Evolutionary conservation across 352 stramenopile species (phyloP).

Genomic region (Phytophthora meadii): DNA sequence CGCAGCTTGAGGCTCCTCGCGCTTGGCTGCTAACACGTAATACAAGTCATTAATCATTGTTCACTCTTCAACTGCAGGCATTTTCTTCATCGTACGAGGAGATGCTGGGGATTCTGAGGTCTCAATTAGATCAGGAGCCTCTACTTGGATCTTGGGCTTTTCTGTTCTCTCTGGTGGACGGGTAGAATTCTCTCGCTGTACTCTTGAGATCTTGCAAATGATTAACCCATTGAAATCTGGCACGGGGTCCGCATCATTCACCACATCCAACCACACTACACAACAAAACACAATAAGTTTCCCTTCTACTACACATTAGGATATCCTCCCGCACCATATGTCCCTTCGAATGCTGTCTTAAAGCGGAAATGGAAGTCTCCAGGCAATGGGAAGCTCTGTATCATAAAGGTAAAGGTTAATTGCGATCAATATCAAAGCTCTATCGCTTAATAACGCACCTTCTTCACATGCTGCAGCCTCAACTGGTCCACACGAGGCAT

Average conservation of each 20-base stretch:
- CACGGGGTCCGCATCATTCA: conserved; percentile 73
- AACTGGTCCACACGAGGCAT: conserved; percentile 81
- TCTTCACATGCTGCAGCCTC: conserved; percentile 81
- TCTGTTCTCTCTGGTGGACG: conserved; percentile 48
- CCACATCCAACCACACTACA: conserved; percentile 83
- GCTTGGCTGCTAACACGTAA: conserved; percentile 45
- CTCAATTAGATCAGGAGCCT: conserved; percentile 77
- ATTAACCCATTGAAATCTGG: conserved; percentile 84
- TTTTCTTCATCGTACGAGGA: conserved; percentile 19
- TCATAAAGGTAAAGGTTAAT: conserved; percentile 4
- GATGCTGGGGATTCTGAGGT: conserved; percentile 52
- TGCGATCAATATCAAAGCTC: too few relatives aligned
- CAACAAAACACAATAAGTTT: conserved; percentile 6
- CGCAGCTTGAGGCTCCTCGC: conserved; percentile 47
- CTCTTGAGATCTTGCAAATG: conserved; percentile 81
- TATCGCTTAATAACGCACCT: conserved; percentile 39
- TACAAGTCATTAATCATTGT: neutral
- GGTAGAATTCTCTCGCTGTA: conserved; percentile 59
- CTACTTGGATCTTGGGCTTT: conserved; percentile 32
- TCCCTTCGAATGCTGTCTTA: conserved; percentile 87
- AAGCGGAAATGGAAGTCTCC: conserved; percentile 89
- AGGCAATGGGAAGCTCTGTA: conserved; percentile 75
- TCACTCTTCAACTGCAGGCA: neutral
- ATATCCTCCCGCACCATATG: conserved; percentile 57
- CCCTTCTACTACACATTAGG: conserved; percentile 16